A percentile compares a stretch with the other conserved stretches of the same genome.
Conservation (phyloP, 306 rosid genomes). For the Gillenia trifoliata region DNA sequence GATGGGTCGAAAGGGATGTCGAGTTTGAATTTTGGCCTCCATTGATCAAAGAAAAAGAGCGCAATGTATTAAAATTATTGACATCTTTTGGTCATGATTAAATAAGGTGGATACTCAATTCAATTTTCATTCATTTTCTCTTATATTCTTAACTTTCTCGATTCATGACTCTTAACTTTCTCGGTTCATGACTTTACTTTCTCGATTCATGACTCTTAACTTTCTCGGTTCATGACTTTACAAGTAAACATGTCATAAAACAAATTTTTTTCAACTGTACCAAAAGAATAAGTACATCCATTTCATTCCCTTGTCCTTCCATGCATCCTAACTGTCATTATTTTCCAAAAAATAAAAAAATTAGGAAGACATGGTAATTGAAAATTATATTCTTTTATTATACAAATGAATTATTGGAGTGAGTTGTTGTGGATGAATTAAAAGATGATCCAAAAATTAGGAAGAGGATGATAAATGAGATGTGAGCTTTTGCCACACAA, state of each 20-base stretch:
- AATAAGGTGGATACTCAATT: no score
- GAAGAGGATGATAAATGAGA: background rate
- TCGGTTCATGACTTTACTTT: background rate
- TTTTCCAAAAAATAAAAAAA: no score
- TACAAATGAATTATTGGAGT: background rate
- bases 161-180: background rate
- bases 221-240: background rate
- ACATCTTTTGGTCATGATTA: no score
- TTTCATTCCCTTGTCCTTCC: no score
- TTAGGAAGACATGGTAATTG: background rate
- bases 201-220: background rate
- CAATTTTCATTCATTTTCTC: background rate
- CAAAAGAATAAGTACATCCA: no score
- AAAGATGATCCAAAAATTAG: background rate
- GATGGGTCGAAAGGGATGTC: no score
- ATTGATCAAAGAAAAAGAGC: no score
- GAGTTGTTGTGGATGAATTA: no score
- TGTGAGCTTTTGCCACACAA: constrained; percentile 4
- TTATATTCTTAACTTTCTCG: no score
- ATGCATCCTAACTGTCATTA: no score
- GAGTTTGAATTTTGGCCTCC: no score
- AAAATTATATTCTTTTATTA: background rate
- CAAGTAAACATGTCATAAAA: background rate
- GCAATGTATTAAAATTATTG: no score
- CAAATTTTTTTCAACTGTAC: background rate